Evolutionary conservation across 2,329 filamentous ascomycete genomes (phyloP), one percentile per base, ranked within the genome.

Genomic region (Aspergillus unguis): DNA sequence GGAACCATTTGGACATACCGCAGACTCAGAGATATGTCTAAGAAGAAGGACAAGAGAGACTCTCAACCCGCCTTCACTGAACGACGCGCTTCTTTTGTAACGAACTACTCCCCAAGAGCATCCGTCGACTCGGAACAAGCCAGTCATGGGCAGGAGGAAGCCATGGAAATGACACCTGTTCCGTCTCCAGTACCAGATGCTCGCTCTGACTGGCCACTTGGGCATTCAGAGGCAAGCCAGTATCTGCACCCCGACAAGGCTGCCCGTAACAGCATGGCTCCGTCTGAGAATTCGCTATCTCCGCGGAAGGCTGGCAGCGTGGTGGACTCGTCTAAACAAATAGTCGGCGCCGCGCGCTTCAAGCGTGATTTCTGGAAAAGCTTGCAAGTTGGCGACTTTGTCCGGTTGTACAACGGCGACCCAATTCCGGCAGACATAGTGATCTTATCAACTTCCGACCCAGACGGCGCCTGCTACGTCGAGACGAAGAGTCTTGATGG

Each of bases 401-500:
- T 99, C 50, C 90, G 95, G 60, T 83, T 99, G 46, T 97, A 96
- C 75, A 96, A 95, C 65, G 88, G 96, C 61, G 94, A 99, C 65
- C 91, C 95, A 62, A 84, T 99, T 26, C 95, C 94, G 1, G 92
- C 94, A 44, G 94, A 99, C 71, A 79, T 99, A 43, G 86, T 97
- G 44, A 88, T 99, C 40, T 75, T 99, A 26, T 89, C 94, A 2
- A 97, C 94, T 0, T 96, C 94, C 2, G 94, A 97, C 63, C 82
- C 87, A 1, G 94, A 99, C 63, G 94, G 94, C 46, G 90, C 90
- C 35, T 99, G 94, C 72, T 99, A 96, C 64, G 88, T 99, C 25
- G 94, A 99, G 73, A 99, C 94, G 2, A 99, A 97, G 77, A 97
- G 96, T 68, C 71, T 99, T 77, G 94, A 99, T 65, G 94, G 94